Base-by-base conservation (phyloP, 805 yeast genomes). In the Lipomyces starkeyi region DNA sequence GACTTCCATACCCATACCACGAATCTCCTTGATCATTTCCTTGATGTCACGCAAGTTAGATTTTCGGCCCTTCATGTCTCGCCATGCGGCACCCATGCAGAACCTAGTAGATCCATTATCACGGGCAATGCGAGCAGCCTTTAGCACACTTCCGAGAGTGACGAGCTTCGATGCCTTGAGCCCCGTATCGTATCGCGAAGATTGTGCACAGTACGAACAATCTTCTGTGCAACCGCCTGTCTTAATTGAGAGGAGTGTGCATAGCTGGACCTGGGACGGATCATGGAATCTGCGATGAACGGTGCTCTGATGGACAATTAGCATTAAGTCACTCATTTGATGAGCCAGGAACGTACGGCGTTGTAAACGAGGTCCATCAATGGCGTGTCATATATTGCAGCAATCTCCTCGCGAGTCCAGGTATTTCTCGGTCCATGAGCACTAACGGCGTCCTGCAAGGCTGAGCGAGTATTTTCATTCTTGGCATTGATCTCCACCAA, bases 31-130 rank as follows among this genome's bases (percentile, higher is more conserved):
- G 43, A 90, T 87, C 93, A 90, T 90, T 61, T 85, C 84, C 32
- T 85, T 80, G 65, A 90, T 88, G 69, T 81, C 85, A 67, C 83
- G 85, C 69, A 90, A 75, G 0, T 89, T 91, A 20, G 87, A 83
- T 76, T 88, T 90, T 60, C 95, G 81, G 20, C 95, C 94, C 60
- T 81, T 80, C 95, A 90, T 90, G 69, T 89, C 94, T 76, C 95
- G 83, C 95, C 94, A 91, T 1, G 95, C 95, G 11, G 94, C 91
- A 59, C 95, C 95, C 87, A 90, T 85, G 76, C 95, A 90, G 75
- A 90, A 90, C 71, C 95, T 81, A 0, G 95, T 90, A 0, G 90
- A 84, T 0, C 94, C 94, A 71, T 89, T 89, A 5, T 73, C 80
- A 73, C 88, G 87, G 13, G 95, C 93, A 62, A 82, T 83, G 63